phyloP scores from a whole-genome alignment of 1,284 basidiomycete genomes.

The Coniferiporia sulphurascens region DNA sequence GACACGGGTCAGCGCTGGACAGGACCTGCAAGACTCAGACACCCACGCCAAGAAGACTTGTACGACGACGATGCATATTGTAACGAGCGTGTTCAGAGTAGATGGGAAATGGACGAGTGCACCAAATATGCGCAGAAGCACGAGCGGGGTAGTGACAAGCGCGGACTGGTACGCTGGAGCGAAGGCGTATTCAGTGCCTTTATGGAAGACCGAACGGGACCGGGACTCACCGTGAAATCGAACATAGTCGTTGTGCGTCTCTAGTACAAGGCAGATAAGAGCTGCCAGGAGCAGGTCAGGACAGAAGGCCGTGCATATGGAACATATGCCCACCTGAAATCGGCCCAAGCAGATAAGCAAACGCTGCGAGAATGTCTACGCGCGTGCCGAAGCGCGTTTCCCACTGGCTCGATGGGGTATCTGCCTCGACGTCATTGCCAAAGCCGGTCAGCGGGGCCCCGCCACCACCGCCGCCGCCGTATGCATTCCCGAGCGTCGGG shows the following conservation, averaged over 20 bases:
- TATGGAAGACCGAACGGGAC: slow-evolving; percentile 7
- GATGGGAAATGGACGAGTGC: slow-evolving; percentile 45
- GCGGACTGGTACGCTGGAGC: slow-evolving; percentile 76
- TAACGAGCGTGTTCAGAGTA: slow-evolving; percentile 44
- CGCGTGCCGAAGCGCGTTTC: slow-evolving; percentile 67
- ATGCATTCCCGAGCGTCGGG: slow-evolving; percentile 50
- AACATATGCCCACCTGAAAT: slow-evolving; percentile 53
- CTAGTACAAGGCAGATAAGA: slow-evolving; percentile 61
- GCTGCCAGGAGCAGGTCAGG: slow-evolving; percentile 38
- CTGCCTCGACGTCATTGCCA: slow-evolving; percentile 35
- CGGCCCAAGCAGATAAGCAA: slow-evolving; percentile 68
- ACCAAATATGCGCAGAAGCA: slow-evolving; percentile 57
- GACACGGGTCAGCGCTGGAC: slow-evolving; percentile 15
- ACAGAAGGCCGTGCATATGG: background rate
- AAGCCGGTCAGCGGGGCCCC: slow-evolving; percentile 2
- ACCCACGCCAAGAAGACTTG: slow-evolving; percentile 56
- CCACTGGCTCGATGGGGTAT: slow-evolving; percentile 57
- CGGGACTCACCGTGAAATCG: slow-evolving; percentile 65
- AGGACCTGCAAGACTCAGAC: background rate
- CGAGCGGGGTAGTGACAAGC: slow-evolving; percentile 61
- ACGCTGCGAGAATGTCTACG: slow-evolving; percentile 66
- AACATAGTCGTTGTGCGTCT: slow-evolving; percentile 77
- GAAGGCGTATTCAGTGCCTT: background rate
- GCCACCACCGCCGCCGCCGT: slow-evolving; percentile 35
- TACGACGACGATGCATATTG: slow-evolving; percentile 37